Evolutionary conservation across 2,329 filamentous ascomycete genomes (phyloP), one percentile per base, ranked within the genome.

Genomic region (Lachnellula occidentalis): DNA sequence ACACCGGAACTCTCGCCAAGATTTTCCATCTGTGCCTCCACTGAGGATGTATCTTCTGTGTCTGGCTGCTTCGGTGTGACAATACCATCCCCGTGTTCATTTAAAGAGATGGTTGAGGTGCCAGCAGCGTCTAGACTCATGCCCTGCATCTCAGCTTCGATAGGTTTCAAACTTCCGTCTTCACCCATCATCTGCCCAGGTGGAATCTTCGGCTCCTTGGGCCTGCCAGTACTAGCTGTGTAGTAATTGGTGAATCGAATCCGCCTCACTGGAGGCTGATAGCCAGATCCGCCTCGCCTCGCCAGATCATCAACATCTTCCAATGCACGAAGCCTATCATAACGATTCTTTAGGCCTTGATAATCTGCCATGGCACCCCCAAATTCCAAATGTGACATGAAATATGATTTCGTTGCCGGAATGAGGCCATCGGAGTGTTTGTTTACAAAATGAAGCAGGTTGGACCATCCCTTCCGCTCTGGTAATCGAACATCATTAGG

Each of bases 171-270:
- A 36, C 50, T 21, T n/a, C 51, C 59, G 46, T 64, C 58, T 22
- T 58, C 45, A 34, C 54, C 63, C 9, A 50, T 48, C 47, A 54
- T 56, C 37, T 55, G 54, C 11, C 31, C 57, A 54, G 55, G 43
- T 24, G 51, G 60, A 46, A 59, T 59, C 59, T 76, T 74, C 14
- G 70, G 69, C 53, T 70, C 68, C 62, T 87, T 91, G 2, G 79
- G 78, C 55, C 82, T 78, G 3, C 91, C 91, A 9, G 87, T 86
- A 61, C 88, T 91, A n/a, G 88, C 80, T 1, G 91, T 95, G 67
- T 92, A 96, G 69, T 95, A 96, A 67, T 96, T 96, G 54, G 90
- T 78, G 64, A 96, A 96, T 15, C 90, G 80, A 11, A 94, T 81
- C 50, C 86, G 76, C 2, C 75, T 73, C 2, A 73, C 73, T 59